Conservation (phyloP, 129 eudicot species). For the Flaveria ramosissima region DNA sequence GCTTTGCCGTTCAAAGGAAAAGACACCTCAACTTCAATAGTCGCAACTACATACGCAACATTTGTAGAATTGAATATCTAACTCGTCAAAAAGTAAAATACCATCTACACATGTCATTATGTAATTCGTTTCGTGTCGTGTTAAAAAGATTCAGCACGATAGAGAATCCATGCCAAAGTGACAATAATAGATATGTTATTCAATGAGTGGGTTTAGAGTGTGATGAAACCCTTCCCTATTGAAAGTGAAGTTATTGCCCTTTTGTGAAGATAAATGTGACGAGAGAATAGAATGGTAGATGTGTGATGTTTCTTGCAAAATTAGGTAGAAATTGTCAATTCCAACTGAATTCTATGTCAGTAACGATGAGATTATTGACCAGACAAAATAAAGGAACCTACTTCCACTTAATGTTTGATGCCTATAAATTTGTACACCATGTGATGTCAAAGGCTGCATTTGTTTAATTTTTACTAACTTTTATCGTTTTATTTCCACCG, state of each 20-base stretch:
- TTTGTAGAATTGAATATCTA: background rate
- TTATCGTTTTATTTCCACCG: conserved; percentile 11
- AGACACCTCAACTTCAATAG: background rate
- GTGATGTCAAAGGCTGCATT: conserved; percentile 28
- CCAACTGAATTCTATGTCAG: conserved; percentile 8
- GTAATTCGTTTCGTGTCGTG: background rate
- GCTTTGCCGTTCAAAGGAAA: too few species aligned
- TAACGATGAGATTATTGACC: conserved; percentile 27
- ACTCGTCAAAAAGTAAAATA: background rate
- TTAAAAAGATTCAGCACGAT: background rate
- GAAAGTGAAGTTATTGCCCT: conserved; percentile 26
- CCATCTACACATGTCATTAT: background rate
- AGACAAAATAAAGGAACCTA: conserved; percentile 25
- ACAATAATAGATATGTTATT: conserved; percentile 1
- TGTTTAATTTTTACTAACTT: background rate
- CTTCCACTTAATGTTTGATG: conserved; percentile 17
- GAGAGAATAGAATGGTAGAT: conserved; percentile 12
- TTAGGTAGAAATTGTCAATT: conserved; percentile 11
- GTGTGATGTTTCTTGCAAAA: conserved; percentile 20
- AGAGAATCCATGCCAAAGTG: conserved; percentile 4
- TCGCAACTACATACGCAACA: background rate
- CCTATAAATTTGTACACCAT: conserved; percentile 35
- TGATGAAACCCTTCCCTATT: conserved; percentile 14
- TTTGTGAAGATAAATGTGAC: conserved; percentile 18
- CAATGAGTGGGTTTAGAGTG: conserved; percentile 1